phyloP scores from a whole-genome alignment of 2,329 filamentous ascomycete species.

The Neofusicoccum parvum region DNA sequence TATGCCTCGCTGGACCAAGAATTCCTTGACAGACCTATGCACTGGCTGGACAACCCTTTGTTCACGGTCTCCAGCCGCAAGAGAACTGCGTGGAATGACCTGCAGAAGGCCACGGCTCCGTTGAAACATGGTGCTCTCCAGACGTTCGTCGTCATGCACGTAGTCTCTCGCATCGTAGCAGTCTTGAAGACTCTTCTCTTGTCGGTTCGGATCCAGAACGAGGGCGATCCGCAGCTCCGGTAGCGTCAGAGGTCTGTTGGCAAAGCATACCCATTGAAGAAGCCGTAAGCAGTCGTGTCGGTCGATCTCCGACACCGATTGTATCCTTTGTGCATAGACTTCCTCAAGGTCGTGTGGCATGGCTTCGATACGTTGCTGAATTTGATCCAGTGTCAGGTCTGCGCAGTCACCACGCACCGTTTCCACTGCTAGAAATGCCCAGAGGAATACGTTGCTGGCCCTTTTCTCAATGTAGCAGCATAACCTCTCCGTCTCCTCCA shows the following conservation, averaged over 20 bases:
- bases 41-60: neutral
- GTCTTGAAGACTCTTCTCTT: neutral
- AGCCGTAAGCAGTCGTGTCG: neutral
- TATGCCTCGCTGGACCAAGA: neutral
- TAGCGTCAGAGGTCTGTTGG: neutral
- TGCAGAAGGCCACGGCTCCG: neutral
- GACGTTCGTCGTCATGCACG: neutral
- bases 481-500: neutral
- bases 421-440: neutral
- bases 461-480: neutral
- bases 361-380: neutral
- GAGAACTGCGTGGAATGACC: neutral
- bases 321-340: neutral
- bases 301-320: neutral
- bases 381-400: neutral
- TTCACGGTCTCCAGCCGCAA: neutral
- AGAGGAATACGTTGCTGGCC: neutral
- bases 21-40: neutral
- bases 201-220: neutral
- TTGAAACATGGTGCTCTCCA: neutral
- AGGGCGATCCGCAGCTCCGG: neutral
- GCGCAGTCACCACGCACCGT: neutral
- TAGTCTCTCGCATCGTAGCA: neutral
- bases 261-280: conserved; percentile 6
- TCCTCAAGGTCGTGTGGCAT: neutral